Conservation (phyloP, 352 stramenopile species). For the Globisporangium acanthophoron region DNA sequence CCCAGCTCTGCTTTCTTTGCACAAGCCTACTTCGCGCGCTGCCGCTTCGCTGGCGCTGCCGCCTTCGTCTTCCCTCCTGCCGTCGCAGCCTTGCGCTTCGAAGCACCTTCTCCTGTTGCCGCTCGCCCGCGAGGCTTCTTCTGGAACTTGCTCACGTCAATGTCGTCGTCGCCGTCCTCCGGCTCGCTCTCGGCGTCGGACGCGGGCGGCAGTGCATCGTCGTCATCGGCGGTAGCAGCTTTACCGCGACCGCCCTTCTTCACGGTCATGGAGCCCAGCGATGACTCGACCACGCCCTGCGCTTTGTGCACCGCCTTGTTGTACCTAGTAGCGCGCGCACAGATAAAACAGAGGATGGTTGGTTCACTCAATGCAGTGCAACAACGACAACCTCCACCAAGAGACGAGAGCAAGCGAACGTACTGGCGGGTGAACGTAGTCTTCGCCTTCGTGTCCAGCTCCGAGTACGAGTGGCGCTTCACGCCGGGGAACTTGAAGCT, state of each 20-base stretch:
- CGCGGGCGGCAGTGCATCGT: conserved; percentile 39
- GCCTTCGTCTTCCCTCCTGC: conserved; percentile 32
- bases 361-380: background rate
- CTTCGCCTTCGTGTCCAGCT: conserved; percentile 89
- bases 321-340: conserved; percentile 45
- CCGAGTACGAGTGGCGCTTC: conserved; percentile 65
- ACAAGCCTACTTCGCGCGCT: conserved; percentile 19
- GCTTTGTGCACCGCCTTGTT: conserved; percentile 92
- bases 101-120: conserved; percentile 11
- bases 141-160: conserved; percentile 77
- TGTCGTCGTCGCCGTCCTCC: conserved; percentile 44
- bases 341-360: background rate
- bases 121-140: conserved; percentile 51
- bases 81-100: conserved; percentile 51
- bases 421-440: conserved; percentile 91
- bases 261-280: conserved; percentile 58
- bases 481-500: conserved; percentile 79
- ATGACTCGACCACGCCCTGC: conserved; percentile 90
- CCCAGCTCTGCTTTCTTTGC: no score
- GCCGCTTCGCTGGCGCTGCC: conserved; percentile 47
- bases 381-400: background rate
- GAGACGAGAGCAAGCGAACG: conserved; percentile 4
- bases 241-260: conserved; percentile 66
- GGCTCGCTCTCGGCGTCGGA: conserved; percentile 73
- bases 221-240: conserved; percentile 31